These are phyloP conservation scores for Dactylorhiza incarnata DNA, from an alignment of 106 monocot species.

Conservation along the genomic window DNA sequence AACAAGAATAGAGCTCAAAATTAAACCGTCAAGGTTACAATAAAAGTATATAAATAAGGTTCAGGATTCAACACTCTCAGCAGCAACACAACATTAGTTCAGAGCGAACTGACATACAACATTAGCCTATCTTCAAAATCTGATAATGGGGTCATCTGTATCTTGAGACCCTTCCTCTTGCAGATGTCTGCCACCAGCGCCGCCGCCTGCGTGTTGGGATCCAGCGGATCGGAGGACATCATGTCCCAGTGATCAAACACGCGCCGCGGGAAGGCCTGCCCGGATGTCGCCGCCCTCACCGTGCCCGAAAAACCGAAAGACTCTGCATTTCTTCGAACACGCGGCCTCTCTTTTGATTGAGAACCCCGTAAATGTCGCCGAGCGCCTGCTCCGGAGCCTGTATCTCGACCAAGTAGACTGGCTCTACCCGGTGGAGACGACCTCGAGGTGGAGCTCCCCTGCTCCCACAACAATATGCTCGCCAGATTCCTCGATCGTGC, in stretches of 20 bases:
- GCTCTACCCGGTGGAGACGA: no score
- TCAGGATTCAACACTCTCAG: no score
- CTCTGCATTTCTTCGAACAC: slow-evolving; percentile 34
- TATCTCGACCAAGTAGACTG: slow-evolving; percentile 46
- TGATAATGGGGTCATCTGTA: slow-evolving; percentile 35
- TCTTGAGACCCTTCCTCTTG: slow-evolving; percentile 46
- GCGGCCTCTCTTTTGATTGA: slow-evolving; percentile 32
- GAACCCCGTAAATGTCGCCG: slow-evolving; percentile 36
- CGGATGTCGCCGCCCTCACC: slow-evolving; percentile 31
- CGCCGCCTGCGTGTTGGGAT: slow-evolving; percentile 13
- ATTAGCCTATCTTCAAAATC: slow-evolving; percentile 40
- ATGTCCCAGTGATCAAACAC: slow-evolving; percentile 42
- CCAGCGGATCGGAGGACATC: slow-evolving; percentile 26
- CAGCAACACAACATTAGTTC: not conserved
- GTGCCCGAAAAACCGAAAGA: slow-evolving; percentile 28
- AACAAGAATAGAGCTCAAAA: no score
- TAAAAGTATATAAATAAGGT: no score
- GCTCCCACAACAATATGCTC: slow-evolving; percentile 29
- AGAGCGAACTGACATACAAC: not conserved
- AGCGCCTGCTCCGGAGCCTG: slow-evolving; percentile 35
- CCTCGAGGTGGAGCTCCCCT: slow-evolving; percentile 28
- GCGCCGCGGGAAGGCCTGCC: slow-evolving; percentile 41
- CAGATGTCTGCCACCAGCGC: slow-evolving; percentile 24
- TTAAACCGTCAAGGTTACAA: no score
- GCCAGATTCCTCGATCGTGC: slow-evolving; percentile 21